These are phyloP conservation scores for Nothophytophthora sp. DNA, from an alignment of 352 stramenopile genomes.

Conservation along the genomic window DNA sequence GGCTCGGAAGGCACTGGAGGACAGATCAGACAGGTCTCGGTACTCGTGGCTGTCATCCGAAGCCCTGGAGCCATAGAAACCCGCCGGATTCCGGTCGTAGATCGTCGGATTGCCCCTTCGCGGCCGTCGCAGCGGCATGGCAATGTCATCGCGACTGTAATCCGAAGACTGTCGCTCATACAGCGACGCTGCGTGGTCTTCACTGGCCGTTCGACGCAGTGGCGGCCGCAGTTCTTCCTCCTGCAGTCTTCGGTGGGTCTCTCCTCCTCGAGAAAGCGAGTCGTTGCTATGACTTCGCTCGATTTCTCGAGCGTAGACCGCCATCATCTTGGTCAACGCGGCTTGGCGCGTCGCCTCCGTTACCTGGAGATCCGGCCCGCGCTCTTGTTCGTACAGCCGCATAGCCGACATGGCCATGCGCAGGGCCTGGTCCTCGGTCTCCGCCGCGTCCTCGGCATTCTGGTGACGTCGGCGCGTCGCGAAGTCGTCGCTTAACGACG, in stretches of 20 bases:
- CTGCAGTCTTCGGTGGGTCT: slow-evolving; percentile 17
- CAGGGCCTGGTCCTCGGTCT: slow-evolving; percentile 45
- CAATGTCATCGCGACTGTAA: slow-evolving; percentile 9
- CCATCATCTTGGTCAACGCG: slow-evolving; percentile 74
- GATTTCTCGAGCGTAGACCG: slow-evolving; percentile 76
- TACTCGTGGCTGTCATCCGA: slow-evolving; percentile 40
- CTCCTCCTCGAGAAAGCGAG: slow-evolving; percentile 6
- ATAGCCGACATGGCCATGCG: slow-evolving; percentile 77
- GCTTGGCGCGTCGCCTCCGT: slow-evolving; percentile 58
- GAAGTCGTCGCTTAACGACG: slow-evolving; percentile 22
- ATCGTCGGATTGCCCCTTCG: slow-evolving; percentile 2
- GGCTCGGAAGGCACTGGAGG: slow-evolving; percentile 61
- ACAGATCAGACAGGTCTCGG: slow-evolving; percentile 61
- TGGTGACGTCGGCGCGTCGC: slow-evolving; percentile 15
- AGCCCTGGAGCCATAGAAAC: no score
- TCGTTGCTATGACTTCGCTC: slow-evolving; percentile 33
- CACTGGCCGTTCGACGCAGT: slow-evolving; percentile 26
- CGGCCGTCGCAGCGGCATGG: slow-evolving; percentile 3
- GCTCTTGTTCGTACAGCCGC: slow-evolving; percentile 76
- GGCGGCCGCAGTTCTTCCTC: slow-evolving; percentile 6
- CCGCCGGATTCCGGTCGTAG: no score
- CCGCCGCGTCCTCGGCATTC: slow-evolving; percentile 22
- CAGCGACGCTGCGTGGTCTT: slow-evolving; percentile 20
- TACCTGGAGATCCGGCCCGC: slow-evolving; percentile 40
- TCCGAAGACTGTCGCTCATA: slow-evolving; percentile 16